These are phyloP conservation scores for Fimicolochytrium jonesii DNA, from an alignment of 192 early-diverging fungal species.

Conservation along the genomic window DNA sequence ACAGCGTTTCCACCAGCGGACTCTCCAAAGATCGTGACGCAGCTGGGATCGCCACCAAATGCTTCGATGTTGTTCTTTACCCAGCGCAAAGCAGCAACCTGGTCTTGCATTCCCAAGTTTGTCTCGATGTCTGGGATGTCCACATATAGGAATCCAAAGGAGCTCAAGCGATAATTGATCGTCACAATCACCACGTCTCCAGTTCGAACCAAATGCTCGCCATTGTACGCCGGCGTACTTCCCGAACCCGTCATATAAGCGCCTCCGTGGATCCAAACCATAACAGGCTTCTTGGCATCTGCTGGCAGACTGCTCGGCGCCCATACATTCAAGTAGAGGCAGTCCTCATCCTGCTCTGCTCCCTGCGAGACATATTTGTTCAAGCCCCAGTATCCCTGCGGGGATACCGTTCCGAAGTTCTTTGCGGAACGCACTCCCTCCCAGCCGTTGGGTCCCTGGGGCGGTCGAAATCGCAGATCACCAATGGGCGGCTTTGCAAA, in stretches of 20 bases:
- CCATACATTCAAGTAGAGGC: slow-evolving; percentile 32
- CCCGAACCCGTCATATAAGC: slow-evolving; percentile 5
- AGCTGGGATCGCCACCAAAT: slow-evolving; percentile 56
- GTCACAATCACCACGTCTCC: slow-evolving; percentile 23
- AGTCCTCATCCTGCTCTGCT: slow-evolving; percentile 22
- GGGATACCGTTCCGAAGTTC: not conserved
- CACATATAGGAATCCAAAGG: not conserved
- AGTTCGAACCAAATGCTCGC: not conserved
- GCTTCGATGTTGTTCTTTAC: slow-evolving; percentile 48
- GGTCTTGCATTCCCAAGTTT: slow-evolving; percentile 54
- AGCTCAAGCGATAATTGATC: slow-evolving; percentile 39
- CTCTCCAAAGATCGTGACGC: slow-evolving; percentile 51
- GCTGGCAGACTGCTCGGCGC: not conserved
- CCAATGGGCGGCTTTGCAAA: slow-evolving; percentile 23
- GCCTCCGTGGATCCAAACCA: slow-evolving; percentile 38
- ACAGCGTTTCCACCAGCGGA: slow-evolving; percentile 43
- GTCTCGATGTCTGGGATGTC: slow-evolving; percentile 8
- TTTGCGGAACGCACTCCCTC: not conserved
- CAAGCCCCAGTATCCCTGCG: not conserved
- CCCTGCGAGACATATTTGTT: not conserved
- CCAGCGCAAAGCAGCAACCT: slow-evolving; percentile 53
- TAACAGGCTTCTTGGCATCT: not conserved
- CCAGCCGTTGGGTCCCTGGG: not conserved
- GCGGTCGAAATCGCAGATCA: not conserved
- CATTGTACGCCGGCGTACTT: slow-evolving; percentile 10